Base-by-base conservation (phyloP, 371 early-diverging fungal species). In the Saksenaea oblongispora region DNA sequence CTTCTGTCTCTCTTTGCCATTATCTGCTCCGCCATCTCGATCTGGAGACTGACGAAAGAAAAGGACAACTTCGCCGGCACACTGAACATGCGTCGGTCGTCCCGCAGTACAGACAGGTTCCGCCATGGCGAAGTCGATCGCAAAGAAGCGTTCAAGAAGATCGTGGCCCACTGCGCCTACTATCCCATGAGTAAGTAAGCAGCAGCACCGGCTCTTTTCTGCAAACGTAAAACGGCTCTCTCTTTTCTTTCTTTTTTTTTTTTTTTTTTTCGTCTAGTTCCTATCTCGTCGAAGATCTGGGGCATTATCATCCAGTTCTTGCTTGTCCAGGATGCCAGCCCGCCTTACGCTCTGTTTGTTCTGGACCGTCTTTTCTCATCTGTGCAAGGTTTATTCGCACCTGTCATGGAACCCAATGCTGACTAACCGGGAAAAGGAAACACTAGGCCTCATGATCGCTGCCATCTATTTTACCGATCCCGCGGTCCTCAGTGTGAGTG, bases 391-490 rank as follows among this genome's bases (percentile, higher is more conserved):
- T 66, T 47, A 22, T 22, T 47, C 22, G 24, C 22, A 10, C 3
- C 18, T 22, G 26, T 22, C n/a, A 47, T 22, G 22, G 34, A 17
- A n/a, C n/a, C 14, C 37, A 53, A 26, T 64, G 2, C 36, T 36
- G 31, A 54, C 27, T 57, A 41, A 58, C 17, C 51, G 5, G 11
- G 7, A 14, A n/a, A 17, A 36, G 36, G 31, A 54, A 53, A 31
- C 10, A 18, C 22, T 67, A 75, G 79, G 76, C 0, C 59, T 75
- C 34, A 62, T 79, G 66, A 66, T 76, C 14, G 68, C 69, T 37
- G 59, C 61, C 31, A 69, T 79, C 2, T 79, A 73, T 35, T 75
- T 75, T 31, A 67, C 76, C 1, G 79, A 79, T 54, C 79, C 79
- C 34, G 69, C 74, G 5, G 70, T 79, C 10, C 54, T 53, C 3